Conservation (phyloP, 225 moss, liverwort and hornwort genomes). For the Polytrichum formosum region DNA sequence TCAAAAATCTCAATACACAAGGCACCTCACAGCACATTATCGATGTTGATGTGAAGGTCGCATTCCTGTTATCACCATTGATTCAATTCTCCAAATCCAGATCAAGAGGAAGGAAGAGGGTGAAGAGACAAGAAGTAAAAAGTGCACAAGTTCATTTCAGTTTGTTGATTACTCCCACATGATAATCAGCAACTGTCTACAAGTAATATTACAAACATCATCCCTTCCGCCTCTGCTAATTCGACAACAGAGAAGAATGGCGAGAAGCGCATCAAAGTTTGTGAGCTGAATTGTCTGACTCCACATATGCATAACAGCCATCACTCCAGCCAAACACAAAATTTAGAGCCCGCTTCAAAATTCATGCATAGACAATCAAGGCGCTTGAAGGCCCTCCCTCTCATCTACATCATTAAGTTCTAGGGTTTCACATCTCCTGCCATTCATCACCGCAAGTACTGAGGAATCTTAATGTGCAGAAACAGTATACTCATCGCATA, state of each 20-base stretch:
- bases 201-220: no score
- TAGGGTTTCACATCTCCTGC: background rate
- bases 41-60: no score
- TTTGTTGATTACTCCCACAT: no score
- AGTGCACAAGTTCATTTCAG: no score
- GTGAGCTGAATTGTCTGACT: background rate
- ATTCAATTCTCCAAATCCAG: no score
- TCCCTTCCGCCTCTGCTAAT: background rate
- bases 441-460: constrained; percentile 55
- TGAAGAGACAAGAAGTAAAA: no score
- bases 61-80: no score
- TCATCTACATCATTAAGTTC: background rate
- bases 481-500: constrained; percentile 95
- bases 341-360: background rate
- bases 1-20: no score
- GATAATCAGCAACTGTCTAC: no score
- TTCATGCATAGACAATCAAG: background rate
- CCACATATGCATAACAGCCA: background rate
- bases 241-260: background rate
- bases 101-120: no score
- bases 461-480: constrained; percentile 89
- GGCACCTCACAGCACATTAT: no score
- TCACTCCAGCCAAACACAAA: background rate
- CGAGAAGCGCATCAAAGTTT: background rate
- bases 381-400: background rate